These are phyloP conservation scores for Saccharomycopsis capsularis DNA, from an alignment of 805 yeast species.

Conservation along the genomic window DNA sequence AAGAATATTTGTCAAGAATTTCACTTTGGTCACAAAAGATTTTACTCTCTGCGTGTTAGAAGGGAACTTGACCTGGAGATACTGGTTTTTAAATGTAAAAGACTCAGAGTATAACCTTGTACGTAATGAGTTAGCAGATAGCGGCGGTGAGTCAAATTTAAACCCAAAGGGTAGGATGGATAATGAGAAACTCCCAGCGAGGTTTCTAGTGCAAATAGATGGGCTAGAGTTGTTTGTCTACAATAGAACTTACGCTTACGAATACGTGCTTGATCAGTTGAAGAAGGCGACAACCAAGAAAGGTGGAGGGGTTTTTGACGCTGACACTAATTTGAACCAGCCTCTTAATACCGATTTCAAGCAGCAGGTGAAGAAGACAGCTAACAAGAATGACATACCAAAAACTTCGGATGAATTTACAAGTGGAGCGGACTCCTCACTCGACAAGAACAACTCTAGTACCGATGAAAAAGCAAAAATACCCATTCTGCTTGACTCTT, in stretches of 20 bases:
- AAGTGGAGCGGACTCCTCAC: not conserved
- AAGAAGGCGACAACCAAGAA: conserved; percentile 18
- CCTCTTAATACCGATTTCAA: not conserved
- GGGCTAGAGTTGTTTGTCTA: conserved; percentile 82
- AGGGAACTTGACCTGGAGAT: conserved; percentile 81
- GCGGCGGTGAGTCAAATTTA: conserved; percentile 12
- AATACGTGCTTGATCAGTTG: conserved; percentile 43
- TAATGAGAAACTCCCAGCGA: conserved; percentile 47
- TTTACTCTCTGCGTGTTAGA: conserved; percentile 63
- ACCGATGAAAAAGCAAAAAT: not conserved
- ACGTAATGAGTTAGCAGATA: conserved; percentile 20
- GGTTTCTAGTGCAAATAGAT: conserved; percentile 51
- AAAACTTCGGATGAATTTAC: not conserved
- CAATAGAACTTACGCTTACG: conserved; percentile 75
- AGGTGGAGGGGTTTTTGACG: not conserved
- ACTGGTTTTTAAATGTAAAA: conserved; percentile 59
- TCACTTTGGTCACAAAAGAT: conserved; percentile 67
- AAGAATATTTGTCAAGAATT: conserved; percentile 66
- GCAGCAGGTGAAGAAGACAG: not conserved
- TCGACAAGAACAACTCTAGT: not conserved
- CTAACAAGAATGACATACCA: not conserved
- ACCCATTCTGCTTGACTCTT: no score
- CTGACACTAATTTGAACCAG: no score
- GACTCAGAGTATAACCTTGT: conserved; percentile 23
- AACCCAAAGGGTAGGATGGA: conserved; percentile 24